Evolutionary conservation across 2,329 filamentous ascomycete genomes (phyloP), one percentile per base, ranked within the genome.

Genomic region (Pseudocercospora musae): DNA sequence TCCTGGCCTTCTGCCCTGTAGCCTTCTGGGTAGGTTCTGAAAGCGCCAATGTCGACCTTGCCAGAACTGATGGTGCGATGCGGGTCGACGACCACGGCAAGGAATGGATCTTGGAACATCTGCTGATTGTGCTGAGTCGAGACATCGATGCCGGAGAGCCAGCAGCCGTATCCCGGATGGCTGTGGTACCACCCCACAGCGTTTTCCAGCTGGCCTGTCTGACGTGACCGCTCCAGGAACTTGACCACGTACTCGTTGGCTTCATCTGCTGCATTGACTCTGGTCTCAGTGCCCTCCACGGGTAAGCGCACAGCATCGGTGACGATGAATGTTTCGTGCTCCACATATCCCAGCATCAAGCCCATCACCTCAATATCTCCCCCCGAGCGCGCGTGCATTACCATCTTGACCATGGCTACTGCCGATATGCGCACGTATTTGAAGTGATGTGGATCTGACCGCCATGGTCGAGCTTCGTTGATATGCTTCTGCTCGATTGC

Each of bases 181-280:
- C 89, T 94, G 78, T 99, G 95, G 77, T 99, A 99, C 95, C 95
- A 99, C 18, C 95, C 95, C 15, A 99, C 90, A 0, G 91, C 90
- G 75, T 99, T 98, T 78, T 99, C 95, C 75, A 89, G 82, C 60
- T 93, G 81, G 75, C 92, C 84, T 81, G 90, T 75, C 67, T 93
- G 87, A 62, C 94, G 85, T 69, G 89, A 90, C 2, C 88, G 81
- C 69, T 89, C 83, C 27, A 96, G 84, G 74, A 96, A 98, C 68
- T 90, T 86, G 59, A 96, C 88, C 82, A 98, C 91, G 80, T 98
- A 99, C 80, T 98, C 95, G 80, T 98, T 96, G 58, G 94, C 95
- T 70, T 98, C 93, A 68, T 90, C 89, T 73, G 96, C 92, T 0
- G 95, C 95, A 76, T 99, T 99, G 70, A 99, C 95, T 64, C 95